These are phyloP conservation scores for Kwoniella heveanensis DNA, from an alignment of 768 basidiomycete species.

Conservation along the genomic window DNA sequence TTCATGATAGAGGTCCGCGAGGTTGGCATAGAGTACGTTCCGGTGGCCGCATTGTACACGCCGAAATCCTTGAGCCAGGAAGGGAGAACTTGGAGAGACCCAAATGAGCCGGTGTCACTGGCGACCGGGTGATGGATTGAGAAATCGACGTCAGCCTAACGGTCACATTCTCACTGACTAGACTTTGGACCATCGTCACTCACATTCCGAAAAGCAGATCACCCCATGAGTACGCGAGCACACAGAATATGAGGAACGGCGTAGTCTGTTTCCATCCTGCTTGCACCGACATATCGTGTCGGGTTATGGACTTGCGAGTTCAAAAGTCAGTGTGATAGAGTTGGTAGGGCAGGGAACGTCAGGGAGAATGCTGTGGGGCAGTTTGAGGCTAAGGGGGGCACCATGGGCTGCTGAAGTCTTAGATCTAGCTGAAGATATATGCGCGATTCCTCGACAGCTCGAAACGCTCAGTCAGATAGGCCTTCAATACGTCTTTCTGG, in stretches of 20 bases:
- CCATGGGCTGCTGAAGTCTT: not conserved
- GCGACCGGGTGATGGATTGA: not conserved
- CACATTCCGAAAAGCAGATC: slow-evolving; percentile 11
- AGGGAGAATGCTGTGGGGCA: not conserved
- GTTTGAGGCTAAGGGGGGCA: no score
- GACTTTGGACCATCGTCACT: no score
- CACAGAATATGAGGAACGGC: slow-evolving; percentile 7
- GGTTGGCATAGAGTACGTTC: not conserved
- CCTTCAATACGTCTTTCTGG: no score
- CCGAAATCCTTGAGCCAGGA: slow-evolving; percentile 26
- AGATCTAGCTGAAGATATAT: no score
- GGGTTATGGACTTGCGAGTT: not conserved
- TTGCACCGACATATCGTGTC: not conserved
- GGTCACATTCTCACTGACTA: no score
- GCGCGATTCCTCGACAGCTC: no score
- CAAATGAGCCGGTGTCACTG: slow-evolving; percentile 25
- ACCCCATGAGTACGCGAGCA: slow-evolving; percentile 4
- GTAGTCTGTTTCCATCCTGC: slow-evolving; percentile 3
- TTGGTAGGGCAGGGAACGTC: not conserved
- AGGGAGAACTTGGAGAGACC: slow-evolving; percentile 20
- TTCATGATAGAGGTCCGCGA: slow-evolving; percentile 13
- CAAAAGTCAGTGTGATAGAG: not conserved
- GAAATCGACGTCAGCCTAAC: no score
- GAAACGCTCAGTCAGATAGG: no score
- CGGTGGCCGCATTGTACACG: slow-evolving; percentile 3